Conservation (phyloP, 1,139 yeast species). For the Saccharomyces pastorianus region DNA sequence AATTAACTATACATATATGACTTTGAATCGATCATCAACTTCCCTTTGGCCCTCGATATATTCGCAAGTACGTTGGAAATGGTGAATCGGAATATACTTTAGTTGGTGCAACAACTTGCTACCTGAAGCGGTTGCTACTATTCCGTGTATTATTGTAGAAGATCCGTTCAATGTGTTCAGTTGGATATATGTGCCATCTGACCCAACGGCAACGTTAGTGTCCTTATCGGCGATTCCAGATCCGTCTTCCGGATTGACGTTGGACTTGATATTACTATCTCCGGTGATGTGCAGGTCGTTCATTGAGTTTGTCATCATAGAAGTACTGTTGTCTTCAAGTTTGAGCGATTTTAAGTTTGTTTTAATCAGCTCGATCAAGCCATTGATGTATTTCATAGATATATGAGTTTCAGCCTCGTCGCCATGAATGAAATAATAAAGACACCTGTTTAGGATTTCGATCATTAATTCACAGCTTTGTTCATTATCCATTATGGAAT, state of each 20-base stretch:
- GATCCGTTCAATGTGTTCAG: conserved; percentile 2
- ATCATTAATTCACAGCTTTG: conserved; percentile 74
- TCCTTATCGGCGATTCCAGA: not conserved
- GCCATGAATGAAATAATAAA: conserved; percentile 80
- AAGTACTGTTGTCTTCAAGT: conserved; percentile 26
- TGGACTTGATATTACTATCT: not conserved
- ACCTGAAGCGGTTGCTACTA: not conserved
- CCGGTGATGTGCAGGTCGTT: conserved; percentile 5
- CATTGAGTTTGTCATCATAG: conserved; percentile 15
- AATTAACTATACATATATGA: conserved; percentile 30
- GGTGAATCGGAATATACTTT: conserved; percentile 13
- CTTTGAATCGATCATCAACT: conserved; percentile 55
- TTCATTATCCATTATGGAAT: conserved; percentile 59
- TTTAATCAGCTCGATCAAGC: conserved; percentile 74
- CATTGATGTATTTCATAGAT: conserved; percentile 68
- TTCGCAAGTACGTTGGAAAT: conserved; percentile 52
- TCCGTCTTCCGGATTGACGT: not conserved
- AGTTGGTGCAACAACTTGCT: conserved; percentile 2
- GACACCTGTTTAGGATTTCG: conserved; percentile 78
- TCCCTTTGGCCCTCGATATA: conserved; percentile 62
- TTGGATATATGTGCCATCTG: conserved; percentile 24
- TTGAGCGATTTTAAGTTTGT: conserved; percentile 60
- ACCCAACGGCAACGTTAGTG: conserved; percentile 16
- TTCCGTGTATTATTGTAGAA: conserved; percentile 3
- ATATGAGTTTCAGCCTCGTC: conserved; percentile 63